These are phyloP conservation scores for Diplotaxis tenuifolia DNA, from an alignment of 345 rosid genomes.

Conservation along the genomic window DNA sequence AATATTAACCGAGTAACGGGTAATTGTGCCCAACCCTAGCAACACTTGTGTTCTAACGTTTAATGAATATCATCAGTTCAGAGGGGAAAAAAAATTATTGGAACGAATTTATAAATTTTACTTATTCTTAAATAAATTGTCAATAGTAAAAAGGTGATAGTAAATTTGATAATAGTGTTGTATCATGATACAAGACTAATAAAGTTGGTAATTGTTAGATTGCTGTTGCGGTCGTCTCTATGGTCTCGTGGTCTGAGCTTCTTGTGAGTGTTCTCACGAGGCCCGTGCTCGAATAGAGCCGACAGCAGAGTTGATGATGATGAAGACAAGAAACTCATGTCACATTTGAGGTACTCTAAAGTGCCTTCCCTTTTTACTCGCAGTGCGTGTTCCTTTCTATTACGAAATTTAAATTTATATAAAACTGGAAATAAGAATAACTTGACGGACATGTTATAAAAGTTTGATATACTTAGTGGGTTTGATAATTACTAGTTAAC, in stretches of 20 bases:
- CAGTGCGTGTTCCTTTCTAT: not conserved
- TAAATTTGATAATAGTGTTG: no score
- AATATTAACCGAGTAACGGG: no score
- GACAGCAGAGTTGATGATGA: not conserved
- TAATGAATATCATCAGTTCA: no score
- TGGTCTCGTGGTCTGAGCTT: not conserved
- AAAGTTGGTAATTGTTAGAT: no score
- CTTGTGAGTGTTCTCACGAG: not conserved
- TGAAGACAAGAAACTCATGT: not conserved
- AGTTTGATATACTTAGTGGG: not conserved
- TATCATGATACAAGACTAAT: no score
- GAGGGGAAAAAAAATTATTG: no score
- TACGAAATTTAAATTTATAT: not conserved
- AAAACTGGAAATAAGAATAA: not conserved
- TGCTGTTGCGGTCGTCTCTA: not conserved
- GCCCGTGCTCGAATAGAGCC: not conserved
- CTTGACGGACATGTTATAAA: not conserved
- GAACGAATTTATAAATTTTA: no score
- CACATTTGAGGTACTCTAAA: constrained; percentile 6
- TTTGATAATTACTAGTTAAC: not conserved
- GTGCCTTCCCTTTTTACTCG: not conserved
- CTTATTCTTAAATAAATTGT: no score
- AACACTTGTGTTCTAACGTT: no score
- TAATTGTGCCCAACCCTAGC: no score
- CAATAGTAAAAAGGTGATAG: no score